Evolutionary conservation across 2,329 filamentous ascomycete genomes (phyloP).

Genomic region (Epichloe scottii): DNA sequence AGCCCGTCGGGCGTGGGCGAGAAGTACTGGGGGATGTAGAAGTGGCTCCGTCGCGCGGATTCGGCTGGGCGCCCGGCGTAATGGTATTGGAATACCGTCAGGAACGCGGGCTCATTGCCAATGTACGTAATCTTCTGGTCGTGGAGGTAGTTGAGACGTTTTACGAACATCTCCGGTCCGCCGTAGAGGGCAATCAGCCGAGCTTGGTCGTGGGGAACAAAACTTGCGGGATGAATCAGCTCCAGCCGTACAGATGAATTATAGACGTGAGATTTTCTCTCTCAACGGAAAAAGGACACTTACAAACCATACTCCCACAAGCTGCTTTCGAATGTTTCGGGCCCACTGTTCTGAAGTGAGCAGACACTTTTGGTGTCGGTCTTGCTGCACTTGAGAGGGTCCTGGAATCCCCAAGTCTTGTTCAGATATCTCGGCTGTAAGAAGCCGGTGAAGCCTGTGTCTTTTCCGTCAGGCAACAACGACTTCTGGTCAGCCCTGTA

Average conservation of each 20-base stretch:
- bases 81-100: conserved; percentile 56
- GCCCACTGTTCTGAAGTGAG: conserved; percentile 44
- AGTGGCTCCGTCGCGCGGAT: conserved; percentile 42
- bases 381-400: conserved; percentile 51
- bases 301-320: conserved; percentile 63
- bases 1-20: conserved; percentile 45
- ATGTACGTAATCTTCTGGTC: conserved; percentile 52
- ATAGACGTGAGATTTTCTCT: no score
- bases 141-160: conserved; percentile 52
- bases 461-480: conserved; percentile 33
- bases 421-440: conserved; percentile 58
- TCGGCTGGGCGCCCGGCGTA: conserved; percentile 51
- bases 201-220: conserved; percentile 40
- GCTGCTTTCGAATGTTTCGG: conserved; percentile 61
- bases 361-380: conserved; percentile 44
- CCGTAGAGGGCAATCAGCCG: conserved; percentile 47
- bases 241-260: no score
- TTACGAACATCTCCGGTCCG: conserved; percentile 41
- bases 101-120: conserved; percentile 49
- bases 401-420: conserved; percentile 54
- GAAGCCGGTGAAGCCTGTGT: conserved; percentile 58
- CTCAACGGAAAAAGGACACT: conserved; percentile 11
- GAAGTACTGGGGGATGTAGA: conserved; percentile 54
- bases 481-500: conserved; percentile 49
- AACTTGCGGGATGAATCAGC: conserved; percentile 17